phyloP scores from a whole-genome alignment of 768 basidiomycete genomes.

The Coprinellus aureogranulatus region DNA sequence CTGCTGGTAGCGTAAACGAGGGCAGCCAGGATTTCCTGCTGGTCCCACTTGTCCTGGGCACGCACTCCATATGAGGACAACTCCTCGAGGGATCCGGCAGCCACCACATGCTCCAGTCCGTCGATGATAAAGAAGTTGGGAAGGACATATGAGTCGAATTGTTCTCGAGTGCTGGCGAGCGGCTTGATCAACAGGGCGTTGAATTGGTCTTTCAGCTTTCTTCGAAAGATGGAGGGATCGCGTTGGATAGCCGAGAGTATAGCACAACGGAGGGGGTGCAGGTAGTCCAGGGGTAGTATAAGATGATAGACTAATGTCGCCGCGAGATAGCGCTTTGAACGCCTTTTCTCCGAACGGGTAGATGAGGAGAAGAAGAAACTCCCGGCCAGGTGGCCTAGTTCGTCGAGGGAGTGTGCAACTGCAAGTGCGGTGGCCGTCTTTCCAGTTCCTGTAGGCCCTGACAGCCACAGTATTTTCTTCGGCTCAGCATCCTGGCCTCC shows the following conservation, averaged over 20 bases:
- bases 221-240: not conserved
- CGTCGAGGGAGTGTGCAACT: not conserved
- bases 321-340: not conserved
- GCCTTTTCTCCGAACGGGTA: not conserved
- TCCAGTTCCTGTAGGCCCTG: too few species aligned
- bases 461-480: too few species aligned
- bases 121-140: constrained; percentile 10
- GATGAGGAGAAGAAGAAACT: constrained; percentile 11
- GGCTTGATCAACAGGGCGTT: not conserved
- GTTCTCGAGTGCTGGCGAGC: not conserved
- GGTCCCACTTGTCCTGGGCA: not conserved
- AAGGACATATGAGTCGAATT: not conserved
- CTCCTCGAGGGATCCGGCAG: not conserved
- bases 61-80: not conserved
- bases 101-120: constrained; percentile 12
- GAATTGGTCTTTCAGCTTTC: not conserved
- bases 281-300: not conserved
- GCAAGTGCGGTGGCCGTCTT: not conserved
- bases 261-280: not conserved
- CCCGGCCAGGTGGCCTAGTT: not conserved
- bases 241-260: not conserved
- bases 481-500: too few species aligned
- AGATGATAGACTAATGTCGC: constrained; percentile 1
- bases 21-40: constrained; percentile 3
- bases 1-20: not conserved